Evolutionary conservation across 2,329 filamentous ascomycete genomes (phyloP), one percentile per base, ranked within the genome.

Genomic region (Alternaria consortialis): DNA sequence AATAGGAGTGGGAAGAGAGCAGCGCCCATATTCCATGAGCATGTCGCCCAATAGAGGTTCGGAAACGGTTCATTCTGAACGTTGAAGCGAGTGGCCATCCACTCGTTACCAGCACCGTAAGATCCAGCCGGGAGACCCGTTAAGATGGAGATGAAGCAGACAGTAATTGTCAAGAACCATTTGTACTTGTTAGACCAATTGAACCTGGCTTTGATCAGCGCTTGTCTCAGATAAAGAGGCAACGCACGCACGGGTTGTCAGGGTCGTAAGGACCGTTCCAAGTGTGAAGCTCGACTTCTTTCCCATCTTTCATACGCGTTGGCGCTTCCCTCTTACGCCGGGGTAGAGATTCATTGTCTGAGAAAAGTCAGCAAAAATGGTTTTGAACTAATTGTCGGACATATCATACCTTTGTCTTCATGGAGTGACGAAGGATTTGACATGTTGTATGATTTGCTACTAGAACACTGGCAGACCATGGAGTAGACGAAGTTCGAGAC

Each of bases 141-240:
- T 5, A 81, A 58, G 50, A 82, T 80, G 4, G 80, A 81, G 13
- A 81, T 79, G 60, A 81, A 80, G 56, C 80, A 81, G 2, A 80
- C 69, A 0, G 79, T 81, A 11, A 81, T 59, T 3, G 80, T 81
- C 27, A 81, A 58, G 12, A 78, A 43, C 79, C 79, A 81, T 73
- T 81, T 81, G 58, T 80, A 80, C 7, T 57, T 70, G 1, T 63
- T 62, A 25, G 77, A 77, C 79, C 79, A 81, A 36, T 81, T 81
- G 72, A 81, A 80, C 11, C 77, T 79, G 32, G 32, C 1, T 20
- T 20, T 7, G 7, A 5, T 31, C 34, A 29, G 25, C 9, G 9
- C 3, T n/a, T 31, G 23, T 13, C n/a, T 12, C 3, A 17, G 1
- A 27, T 12, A 13, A 12, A 31, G 4, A 2, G 2, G 1, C 23